A percentile compares a stretch with the other conserved stretches of the same genome.
These are phyloP conservation scores for Cicer bijugum DNA, from an alignment of 306 rosid genomes.

Conservation along the genomic window DNA sequence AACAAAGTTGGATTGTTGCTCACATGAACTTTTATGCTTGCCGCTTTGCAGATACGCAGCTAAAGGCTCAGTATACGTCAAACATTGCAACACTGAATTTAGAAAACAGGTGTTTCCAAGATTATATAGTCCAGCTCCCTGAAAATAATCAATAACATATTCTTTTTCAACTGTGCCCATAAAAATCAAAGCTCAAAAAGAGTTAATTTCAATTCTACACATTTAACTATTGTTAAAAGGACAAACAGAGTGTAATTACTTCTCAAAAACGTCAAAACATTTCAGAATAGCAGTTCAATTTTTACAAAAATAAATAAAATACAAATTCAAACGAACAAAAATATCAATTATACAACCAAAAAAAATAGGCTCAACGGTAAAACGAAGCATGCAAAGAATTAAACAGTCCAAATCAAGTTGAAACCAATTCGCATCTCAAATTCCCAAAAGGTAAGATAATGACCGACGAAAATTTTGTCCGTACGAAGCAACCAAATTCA, in stretches of 20 bases:
- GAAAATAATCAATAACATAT: constrained; percentile 44
- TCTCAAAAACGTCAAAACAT: neutral
- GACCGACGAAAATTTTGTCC: too few relatives aligned
- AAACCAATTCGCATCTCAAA: neutral
- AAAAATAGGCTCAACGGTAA: neutral
- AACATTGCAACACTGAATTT: constrained; percentile 90
- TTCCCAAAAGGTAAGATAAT: neutral
- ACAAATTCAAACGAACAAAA: neutral
- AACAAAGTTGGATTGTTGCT: constrained; percentile 35
- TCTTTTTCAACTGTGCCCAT: constrained; percentile 14
- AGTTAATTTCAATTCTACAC: neutral
- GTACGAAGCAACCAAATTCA: neutral
- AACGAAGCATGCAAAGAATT: neutral
- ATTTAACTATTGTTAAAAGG: neutral
- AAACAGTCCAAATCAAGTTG: neutral
- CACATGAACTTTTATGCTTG: constrained; percentile 89
- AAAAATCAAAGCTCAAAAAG: neutral
- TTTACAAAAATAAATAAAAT: too few relatives aligned
- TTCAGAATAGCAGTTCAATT: too few relatives aligned
- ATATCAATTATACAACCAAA: neutral
- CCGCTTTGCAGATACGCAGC: constrained; percentile 98
- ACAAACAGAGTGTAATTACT: neutral
- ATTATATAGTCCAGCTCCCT: constrained; percentile 96
- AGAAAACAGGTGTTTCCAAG: constrained; percentile 97
- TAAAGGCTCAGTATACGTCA: constrained; percentile 93